These are phyloP conservation scores for Biscogniauxia marginata DNA, from an alignment of 2,329 filamentous ascomycete genomes.

Conservation along the genomic window DNA sequence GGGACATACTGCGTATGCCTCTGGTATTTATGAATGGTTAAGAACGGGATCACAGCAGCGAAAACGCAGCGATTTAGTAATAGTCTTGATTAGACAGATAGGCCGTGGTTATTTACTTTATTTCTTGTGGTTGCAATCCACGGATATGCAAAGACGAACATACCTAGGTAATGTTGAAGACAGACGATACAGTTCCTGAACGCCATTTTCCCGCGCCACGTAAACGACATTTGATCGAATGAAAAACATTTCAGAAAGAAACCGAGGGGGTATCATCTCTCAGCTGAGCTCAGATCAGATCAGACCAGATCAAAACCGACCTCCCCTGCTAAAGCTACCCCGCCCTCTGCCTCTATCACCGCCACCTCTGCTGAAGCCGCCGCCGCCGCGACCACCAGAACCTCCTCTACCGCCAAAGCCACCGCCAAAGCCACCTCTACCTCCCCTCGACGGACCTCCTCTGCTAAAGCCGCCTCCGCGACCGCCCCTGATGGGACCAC, in stretches of 20 bases:
- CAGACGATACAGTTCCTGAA: slow-evolving; percentile 19
- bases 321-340: slow-evolving; percentile 25
- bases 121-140: not conserved
- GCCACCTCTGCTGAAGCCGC: slow-evolving; percentile 39
- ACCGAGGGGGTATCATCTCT: slow-evolving; percentile 4
- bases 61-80: no score
- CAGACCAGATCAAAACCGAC: slow-evolving; percentile 16
- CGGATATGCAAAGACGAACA: not conserved
- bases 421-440: slow-evolving; percentile 37
- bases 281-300: not conserved
- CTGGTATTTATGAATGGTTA: no score
- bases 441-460: slow-evolving; percentile 49
- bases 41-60: no score
- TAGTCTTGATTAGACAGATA: no score
- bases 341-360: slow-evolving; percentile 31
- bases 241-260: not conserved
- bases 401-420: slow-evolving; percentile 61
- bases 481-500: slow-evolving; percentile 38
- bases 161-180: not conserved
- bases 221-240: slow-evolving; percentile 14
- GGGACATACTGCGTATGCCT: no score
- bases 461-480: slow-evolving; percentile 45
- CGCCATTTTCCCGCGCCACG: slow-evolving; percentile 24
- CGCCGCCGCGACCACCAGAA: slow-evolving; percentile 41
- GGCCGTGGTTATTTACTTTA: no score